phyloP scores from a whole-genome alignment of 2,329 filamentous ascomycete species.

The Penicillium sp. region DNA sequence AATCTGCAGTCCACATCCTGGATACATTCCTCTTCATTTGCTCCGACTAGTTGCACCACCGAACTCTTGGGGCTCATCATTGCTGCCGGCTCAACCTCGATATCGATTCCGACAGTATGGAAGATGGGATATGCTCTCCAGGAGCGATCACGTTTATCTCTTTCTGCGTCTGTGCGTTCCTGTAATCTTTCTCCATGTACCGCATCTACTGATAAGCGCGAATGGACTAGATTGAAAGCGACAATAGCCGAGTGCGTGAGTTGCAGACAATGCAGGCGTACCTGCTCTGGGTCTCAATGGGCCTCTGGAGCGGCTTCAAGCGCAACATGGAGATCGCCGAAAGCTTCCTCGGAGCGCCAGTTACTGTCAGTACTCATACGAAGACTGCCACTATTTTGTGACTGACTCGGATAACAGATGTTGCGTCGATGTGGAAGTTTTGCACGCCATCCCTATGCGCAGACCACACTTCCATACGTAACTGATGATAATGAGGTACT shows the following conservation, averaged over 20 bases:
- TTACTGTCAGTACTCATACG: background rate
- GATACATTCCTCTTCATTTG: conserved; percentile 2
- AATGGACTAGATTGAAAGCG: conserved; percentile 1
- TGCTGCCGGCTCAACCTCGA: background rate
- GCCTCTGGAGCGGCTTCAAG: conserved; percentile 7
- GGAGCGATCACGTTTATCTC: conserved; percentile 3
- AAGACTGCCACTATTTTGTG: too few relatives aligned
- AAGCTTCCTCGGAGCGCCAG: conserved; percentile 1
- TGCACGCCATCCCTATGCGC: background rate
- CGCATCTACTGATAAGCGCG: too few relatives aligned
- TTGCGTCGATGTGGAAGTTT: background rate
- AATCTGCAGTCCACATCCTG: background rate
- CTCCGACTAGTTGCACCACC: background rate
- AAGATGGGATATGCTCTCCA: conserved; percentile 6
- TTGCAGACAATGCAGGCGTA: conserved; percentile 6
- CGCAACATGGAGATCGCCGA: conserved; percentile 7
- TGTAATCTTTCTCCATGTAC: too few relatives aligned
- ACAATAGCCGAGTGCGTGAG: conserved; percentile 7
- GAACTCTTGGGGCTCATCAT: background rate
- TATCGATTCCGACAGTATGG: conserved; percentile 4
- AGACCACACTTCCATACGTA: background rate
- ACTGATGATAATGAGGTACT: background rate
- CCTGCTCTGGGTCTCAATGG: conserved; percentile 1
- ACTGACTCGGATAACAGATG: background rate
- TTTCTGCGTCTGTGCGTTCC: background rate